Evolutionary conservation across 2,329 filamentous ascomycete species (phyloP), one percentile per base, ranked within the genome.

Genomic region (Scedosporium minutisporum): DNA sequence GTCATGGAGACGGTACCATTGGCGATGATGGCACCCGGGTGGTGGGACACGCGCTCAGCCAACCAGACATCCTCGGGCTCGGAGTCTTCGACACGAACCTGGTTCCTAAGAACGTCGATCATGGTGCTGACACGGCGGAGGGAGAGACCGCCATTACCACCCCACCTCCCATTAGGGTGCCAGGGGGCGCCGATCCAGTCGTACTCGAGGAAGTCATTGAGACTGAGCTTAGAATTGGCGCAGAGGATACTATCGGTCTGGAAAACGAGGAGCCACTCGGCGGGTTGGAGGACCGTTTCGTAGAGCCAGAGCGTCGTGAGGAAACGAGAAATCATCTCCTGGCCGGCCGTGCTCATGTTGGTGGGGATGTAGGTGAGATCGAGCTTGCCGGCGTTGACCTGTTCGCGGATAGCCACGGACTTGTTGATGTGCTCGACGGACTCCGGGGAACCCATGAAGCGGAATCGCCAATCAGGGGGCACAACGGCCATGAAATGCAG

Each of bases 1-100:
- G 71, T 76, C 53, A 80, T 65, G 16, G 77, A 77, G 12, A 78
- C 70, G 2, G 78, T 78, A 25, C 80, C 80, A 67, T 83, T 83
- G 51, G 82, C 82, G 58, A 84, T 73, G 61, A 74, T 76, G 14
- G 77, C 74, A 1, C 75, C 74, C 0, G 80, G 81, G 1, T 76
- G 74, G 65, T 80, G 74, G n/a, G 75, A 78, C 10, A 85, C 72
- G 1, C 82, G 76, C 65, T 81, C 76, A 2, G 79, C 76, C 14
- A 84, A 74, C 82, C 82, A 85, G 25, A 83, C 78, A 65, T 85
- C 82, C 69, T 85, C 82, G 29, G 82, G 77, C 58, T 82, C 77
- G 6, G 73, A 75, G 64, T 74, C 71, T 55, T 76, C 69, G 18
- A 68, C 68, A 3, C 82, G 77, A 33, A 74, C 68, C 69, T 84